Evolutionary conservation across 805 yeast genomes (phyloP).

Genomic region (Torulaspora quercuum): DNA sequence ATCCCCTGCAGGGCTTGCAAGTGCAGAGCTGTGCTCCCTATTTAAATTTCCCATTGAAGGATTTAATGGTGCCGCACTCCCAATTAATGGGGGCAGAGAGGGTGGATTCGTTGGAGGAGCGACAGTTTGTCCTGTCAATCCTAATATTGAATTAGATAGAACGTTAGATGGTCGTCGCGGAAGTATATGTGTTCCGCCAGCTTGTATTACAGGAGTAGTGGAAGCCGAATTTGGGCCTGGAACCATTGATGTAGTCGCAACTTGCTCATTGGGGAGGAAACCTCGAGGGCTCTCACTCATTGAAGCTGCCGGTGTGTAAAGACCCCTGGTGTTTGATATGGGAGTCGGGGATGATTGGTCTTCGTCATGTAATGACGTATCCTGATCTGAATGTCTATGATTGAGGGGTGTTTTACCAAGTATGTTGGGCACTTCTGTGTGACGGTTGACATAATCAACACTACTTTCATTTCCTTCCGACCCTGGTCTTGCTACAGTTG

Average conservation of each 20-base stretch:
- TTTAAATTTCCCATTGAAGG: too few relatives aligned
- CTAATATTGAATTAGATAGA: constrained; percentile 11
- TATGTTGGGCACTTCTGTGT: constrained; percentile 21
- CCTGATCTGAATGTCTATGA: constrained; percentile 7
- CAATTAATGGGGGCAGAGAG: constrained; percentile 15
- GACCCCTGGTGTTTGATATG: constrained; percentile 5
- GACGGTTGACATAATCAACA: constrained; percentile 15
- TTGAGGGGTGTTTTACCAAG: constrained; percentile 25
- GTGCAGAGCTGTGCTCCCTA: too few relatives aligned
- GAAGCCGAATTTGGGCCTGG: not conserved
- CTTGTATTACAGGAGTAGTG: not conserved
- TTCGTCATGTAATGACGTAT: constrained; percentile 11
- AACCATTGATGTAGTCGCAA: not conserved
- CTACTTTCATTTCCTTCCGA: constrained; percentile 14
- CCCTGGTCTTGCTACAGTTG: constrained; percentile 8
- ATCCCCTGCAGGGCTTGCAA: too few relatives aligned
- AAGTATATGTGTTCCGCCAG: not conserved
- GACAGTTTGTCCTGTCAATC: constrained; percentile 15
- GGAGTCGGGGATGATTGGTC: constrained; percentile 14
- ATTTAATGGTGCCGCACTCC: too few relatives aligned
- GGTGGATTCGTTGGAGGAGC: constrained; percentile 4
- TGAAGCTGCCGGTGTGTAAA: constrained; percentile 8
- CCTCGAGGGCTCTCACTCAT: constrained; percentile 2
- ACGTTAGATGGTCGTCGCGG: constrained; percentile 10
- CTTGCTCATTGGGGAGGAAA: not conserved